A percentile compares a stretch with the other conserved stretches of the same genome.
phyloP scores from a whole-genome alignment of 2,329 filamentous ascomycete genomes.

The Fusarium cicatricum region DNA sequence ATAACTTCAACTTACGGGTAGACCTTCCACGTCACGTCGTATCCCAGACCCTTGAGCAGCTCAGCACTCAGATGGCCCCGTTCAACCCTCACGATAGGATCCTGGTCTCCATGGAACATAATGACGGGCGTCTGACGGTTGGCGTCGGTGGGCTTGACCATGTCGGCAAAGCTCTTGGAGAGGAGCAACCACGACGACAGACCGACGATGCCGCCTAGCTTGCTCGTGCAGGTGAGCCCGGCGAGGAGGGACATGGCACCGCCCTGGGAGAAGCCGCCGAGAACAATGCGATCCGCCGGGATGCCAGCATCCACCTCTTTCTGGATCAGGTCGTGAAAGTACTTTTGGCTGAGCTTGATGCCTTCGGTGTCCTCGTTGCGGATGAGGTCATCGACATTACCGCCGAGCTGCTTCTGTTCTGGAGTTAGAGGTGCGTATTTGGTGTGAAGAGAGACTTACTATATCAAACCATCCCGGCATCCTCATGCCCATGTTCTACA shows the following conservation, averaged over 20 bases:
- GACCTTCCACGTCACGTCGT: conserved; percentile 76
- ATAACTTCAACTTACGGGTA: conserved; percentile 67
- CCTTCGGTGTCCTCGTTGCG: conserved; percentile 72
- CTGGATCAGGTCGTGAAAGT: conserved; percentile 82
- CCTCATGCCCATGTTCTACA: conserved; percentile 40
- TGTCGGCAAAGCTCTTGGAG: conserved; percentile 54
- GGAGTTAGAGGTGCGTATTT: conserved; percentile 1
- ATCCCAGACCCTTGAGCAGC: conserved; percentile 72
- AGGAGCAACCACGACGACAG: conserved; percentile 85
- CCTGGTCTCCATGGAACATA: conserved; percentile 85
- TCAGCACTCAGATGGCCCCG: conserved; percentile 75
- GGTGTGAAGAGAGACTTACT: conserved; percentile 51
- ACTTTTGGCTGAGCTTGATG: conserved; percentile 75
- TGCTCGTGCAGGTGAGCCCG: conserved; percentile 75
- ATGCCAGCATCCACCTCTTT: conserved; percentile 84
- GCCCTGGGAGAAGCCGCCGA: conserved; percentile 88
- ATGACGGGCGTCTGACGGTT: conserved; percentile 81
- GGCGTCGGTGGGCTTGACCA: conserved; percentile 51
- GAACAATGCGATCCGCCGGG: conserved; percentile 80
- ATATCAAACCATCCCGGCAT: conserved; percentile 95
- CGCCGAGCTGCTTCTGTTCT: conserved; percentile 47
- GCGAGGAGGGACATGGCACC: conserved; percentile 86
- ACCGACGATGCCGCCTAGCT: conserved; percentile 88
- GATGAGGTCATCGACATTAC: conserved; percentile 43
- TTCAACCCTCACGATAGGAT: conserved; percentile 74